These are phyloP conservation scores for Salix suchowensis DNA, from an alignment of 345 rosid species.

Conservation along the genomic window DNA sequence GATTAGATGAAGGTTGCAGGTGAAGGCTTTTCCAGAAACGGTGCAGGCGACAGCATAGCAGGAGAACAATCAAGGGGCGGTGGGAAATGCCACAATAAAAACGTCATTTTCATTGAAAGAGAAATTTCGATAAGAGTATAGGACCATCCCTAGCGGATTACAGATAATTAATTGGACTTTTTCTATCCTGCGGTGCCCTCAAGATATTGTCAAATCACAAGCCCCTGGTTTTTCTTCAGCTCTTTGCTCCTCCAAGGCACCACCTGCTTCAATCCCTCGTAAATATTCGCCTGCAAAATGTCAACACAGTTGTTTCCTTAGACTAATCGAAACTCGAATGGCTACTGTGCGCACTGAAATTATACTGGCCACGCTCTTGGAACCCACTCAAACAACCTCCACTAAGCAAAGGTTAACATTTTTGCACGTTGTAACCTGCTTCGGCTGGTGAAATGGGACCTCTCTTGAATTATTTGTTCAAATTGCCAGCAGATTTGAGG, in stretches of 20 bases:
- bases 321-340: neutral
- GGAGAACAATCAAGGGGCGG: neutral
- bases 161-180: neutral
- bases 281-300: conserved; percentile 47
- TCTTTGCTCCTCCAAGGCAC: conserved; percentile 58
- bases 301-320: neutral
- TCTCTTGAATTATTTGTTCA: neutral
- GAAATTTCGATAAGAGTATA: neutral
- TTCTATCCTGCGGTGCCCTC: neutral
- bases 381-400: neutral
- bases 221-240: conserved; percentile 34
- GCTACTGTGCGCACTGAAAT: neutral
- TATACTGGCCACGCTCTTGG: neutral
- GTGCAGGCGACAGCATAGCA: neutral
- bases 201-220: conserved; percentile 21
- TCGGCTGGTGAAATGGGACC: neutral
- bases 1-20: neutral
- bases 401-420: neutral
- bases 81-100: neutral
- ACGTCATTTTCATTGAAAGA: conserved; percentile 15
- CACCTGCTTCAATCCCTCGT: conserved; percentile 63
- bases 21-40: neutral
- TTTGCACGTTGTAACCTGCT: neutral
- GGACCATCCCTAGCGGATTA: neutral
- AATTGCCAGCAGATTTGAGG: neutral